phyloP scores from a whole-genome alignment of 2,329 filamentous ascomycete species.

The Aureobasidium sp. region DNA sequence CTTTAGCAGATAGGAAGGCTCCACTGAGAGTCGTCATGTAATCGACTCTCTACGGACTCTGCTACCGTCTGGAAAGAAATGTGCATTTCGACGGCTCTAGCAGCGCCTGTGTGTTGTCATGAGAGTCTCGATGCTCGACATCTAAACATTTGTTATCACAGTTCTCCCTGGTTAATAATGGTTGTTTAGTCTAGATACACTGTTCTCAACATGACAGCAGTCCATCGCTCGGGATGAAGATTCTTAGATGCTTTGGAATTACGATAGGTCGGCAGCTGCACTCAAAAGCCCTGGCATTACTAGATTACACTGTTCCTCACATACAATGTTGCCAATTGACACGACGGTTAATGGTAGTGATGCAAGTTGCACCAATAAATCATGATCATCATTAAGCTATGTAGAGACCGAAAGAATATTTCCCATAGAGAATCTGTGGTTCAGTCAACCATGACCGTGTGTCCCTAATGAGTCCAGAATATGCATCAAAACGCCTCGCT shows the following conservation, averaged over 20 bases:
- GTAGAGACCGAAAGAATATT: not conserved
- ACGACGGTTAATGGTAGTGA: not conserved
- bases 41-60: too few relatives aligned
- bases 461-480: not conserved
- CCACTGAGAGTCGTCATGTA: too few relatives aligned
- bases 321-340: not conserved
- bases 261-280: not conserved
- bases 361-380: not conserved
- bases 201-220: too few relatives aligned
- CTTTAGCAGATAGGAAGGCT: too few relatives aligned
- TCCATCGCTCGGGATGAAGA: too few relatives aligned
- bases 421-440: not conserved
- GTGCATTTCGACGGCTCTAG: too few relatives aligned
- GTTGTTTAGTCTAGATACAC: too few relatives aligned
- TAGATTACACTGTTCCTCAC: not conserved
- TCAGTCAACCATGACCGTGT: not conserved
- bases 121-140: not conserved
- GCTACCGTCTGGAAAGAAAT: too few relatives aligned
- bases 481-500: constrained; percentile 8
- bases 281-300: not conserved
- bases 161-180: too few relatives aligned
- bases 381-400: not conserved
- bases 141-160: not conserved
- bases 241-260: too few relatives aligned
- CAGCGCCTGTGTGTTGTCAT: too few relatives aligned